Evolutionary conservation across 1,284 basidiomycete genomes (phyloP).

Genomic region (Trametes sp.): DNA sequence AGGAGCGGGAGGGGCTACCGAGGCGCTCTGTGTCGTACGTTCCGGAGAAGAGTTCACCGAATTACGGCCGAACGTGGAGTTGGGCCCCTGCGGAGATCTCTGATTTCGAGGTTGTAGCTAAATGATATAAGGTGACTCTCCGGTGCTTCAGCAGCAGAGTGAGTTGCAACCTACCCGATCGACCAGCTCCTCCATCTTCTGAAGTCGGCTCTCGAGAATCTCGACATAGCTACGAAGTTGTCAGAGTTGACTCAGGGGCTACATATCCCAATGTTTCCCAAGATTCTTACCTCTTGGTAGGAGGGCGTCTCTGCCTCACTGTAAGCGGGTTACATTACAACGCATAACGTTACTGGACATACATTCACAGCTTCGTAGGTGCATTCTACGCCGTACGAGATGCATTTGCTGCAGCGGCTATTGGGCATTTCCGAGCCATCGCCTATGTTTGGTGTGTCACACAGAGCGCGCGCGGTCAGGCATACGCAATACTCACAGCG

Average conservation of each 20-base stretch:
- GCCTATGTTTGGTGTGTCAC: slow-evolving; percentile 32
- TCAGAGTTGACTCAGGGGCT: neutral
- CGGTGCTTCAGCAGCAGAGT: neutral
- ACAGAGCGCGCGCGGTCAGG: too few species aligned
- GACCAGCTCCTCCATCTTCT: slow-evolving; percentile 74
- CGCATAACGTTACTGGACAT: slow-evolving; percentile 24
- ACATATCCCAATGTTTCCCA: neutral
- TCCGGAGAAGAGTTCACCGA: neutral
- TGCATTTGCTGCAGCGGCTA: slow-evolving; percentile 82
- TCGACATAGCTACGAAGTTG: slow-evolving; percentile 66
- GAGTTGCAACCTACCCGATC: slow-evolving; percentile 52
- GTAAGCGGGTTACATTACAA: neutral
- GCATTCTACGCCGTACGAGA: slow-evolving; percentile 77
- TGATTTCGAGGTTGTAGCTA: slow-evolving; percentile 59
- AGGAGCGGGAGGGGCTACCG: slow-evolving; percentile 14
- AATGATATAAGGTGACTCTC: neutral
- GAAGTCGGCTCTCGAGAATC: slow-evolving; percentile 71
- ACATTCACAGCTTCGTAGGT: slow-evolving; percentile 82
- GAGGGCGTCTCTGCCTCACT: slow-evolving; percentile 71
- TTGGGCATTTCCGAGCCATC: slow-evolving; percentile 57
- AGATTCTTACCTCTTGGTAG: slow-evolving; percentile 75
- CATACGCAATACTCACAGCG: too few species aligned
- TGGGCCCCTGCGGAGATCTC: slow-evolving; percentile 42
- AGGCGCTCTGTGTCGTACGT: neutral
- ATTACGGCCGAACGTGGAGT: neutral